Base-by-base conservation (phyloP, 257 asterid genomes). In the Coffea canephora region DNA sequence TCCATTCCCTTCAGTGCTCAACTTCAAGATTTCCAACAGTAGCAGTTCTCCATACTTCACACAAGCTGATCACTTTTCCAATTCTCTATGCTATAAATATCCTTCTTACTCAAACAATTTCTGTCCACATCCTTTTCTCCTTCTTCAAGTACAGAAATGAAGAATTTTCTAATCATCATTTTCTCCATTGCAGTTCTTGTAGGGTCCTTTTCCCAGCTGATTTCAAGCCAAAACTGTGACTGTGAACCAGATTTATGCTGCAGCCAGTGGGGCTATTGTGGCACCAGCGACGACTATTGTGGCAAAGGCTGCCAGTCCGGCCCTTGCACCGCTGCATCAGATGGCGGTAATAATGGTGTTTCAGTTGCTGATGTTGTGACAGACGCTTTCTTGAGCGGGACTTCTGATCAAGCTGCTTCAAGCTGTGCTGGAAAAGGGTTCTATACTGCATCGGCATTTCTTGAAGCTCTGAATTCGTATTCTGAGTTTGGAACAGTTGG, bases 221-320 rank as follows among this genome's bases (percentile, higher is more conserved):
- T 49, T n/a, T 74, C 74, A 34, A 36, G 80, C 74, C 85, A 81
- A 46, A 79, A 71, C 43, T 83, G 79, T 72, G 82, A 83, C 14
- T 64, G 83, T 76, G 13, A 70, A 43, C 27, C 83, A 59, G 71
- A 75, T 6, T 11, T 83, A 73, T 84, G 92, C 43, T 89, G 89
- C 74, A 89, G 89, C 68, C 76, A 62, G 25, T 82, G 7, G 43
- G 92, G 92, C 59, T 85, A 82, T 45, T 89, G 92, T 39, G 90
- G 92, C 64, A 77, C 76, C 0, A 76, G 82, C n/a, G 19, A 71
- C 14, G 84, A 55, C 36, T 89, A 87, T 10, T 89, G 93, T 39
- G 43, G 43, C 5, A 2, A 3, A 2, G 43, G 43, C 43, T 39
- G 43, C 43, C 43, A 39, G 5, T 39, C 43, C 43, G 43, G 43